Conservation (phyloP, 192 early-diverging fungal genomes). For the Backusella macrospora region DNA sequence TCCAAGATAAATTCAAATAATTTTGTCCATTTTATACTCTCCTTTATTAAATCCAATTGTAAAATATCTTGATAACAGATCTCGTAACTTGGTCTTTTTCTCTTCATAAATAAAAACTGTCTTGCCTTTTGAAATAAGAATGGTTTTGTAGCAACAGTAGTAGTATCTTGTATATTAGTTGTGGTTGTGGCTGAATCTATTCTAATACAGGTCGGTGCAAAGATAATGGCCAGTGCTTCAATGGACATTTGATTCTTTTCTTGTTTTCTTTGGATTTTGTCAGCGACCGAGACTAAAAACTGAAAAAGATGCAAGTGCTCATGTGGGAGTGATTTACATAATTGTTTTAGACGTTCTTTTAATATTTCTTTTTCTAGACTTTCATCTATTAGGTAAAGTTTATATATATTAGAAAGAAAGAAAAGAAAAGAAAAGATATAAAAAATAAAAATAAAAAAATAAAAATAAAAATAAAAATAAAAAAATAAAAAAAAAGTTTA, state of each 20-base stretch:
- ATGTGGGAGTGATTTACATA: not conserved
- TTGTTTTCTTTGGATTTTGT: conserved; percentile 7
- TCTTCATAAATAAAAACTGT: not conserved
- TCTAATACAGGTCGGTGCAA: conserved; percentile 13
- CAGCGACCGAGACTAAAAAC: not conserved
- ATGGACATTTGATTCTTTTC: conserved; percentile 13
- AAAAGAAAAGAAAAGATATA: too few relatives aligned
- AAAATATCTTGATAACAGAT: conserved; percentile 1
- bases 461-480: not conserved
- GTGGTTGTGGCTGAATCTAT: not conserved
- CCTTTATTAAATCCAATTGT: conserved; percentile 16
- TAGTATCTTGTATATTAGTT: not conserved
- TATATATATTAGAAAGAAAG: too few relatives aligned
- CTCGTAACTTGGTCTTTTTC: not conserved
- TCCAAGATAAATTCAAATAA: conserved; percentile 1
- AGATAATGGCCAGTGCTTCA: conserved; percentile 14
- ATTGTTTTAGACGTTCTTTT: not conserved
- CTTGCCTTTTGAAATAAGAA: not conserved
- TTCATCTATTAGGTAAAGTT: not conserved
- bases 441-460: not conserved
- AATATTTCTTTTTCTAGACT: not conserved
- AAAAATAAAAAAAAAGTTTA: not conserved
- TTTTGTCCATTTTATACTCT: conserved; percentile 4
- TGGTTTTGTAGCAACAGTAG: not conserved
- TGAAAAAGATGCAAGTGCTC: conserved; percentile 15